Base-by-base conservation (phyloP, 345 rosid genomes). In the Sonneratia alba region DNA sequence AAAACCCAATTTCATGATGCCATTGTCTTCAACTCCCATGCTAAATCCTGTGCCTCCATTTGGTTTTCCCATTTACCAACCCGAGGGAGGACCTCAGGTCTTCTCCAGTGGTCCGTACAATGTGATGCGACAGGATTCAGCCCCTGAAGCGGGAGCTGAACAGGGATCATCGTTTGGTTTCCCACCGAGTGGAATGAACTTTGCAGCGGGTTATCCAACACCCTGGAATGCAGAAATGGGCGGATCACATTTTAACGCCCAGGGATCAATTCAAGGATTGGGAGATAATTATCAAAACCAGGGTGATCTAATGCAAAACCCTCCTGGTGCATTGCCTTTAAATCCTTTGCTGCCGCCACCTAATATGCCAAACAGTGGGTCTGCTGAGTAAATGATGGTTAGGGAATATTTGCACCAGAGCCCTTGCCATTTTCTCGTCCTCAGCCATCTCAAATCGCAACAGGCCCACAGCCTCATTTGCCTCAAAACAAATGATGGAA, bases 151-250 rank as follows among this genome's bases (percentile, higher is more conserved):
- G 71, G 95, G 89, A 69, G 76, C 83, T 12, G 97, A 92, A 67
- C 97, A 87, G 76, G 92, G 91, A 13, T 87, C 97, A 18, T 73
- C 87, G 71, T 69, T 87, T 72, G 93, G 96, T 69, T 90, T 84
- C 75, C 92, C 87, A 49, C 86, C 93, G 66, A 75, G 81, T 73
- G 83, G 82, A 62, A 42, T 77, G 66, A 90, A 85, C 74, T 88
- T 82, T 76, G 80, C 82, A 48, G 77, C 80, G 38, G 72, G 78
- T 59, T 92, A 83, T 83, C 86, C 93, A 73, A 91, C 80, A 73
- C 80, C 88, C 9, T 92, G 99, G 97, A 92, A 84, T 69, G 59
- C 79, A 0, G 91, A 86, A 66, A 81, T 86, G 66, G 67, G 80
- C 32, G 78, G 15, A 56, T 68, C 73, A 22, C 77, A 76, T 32